Percentiles rank a stretch among this genome's conserved stretches.
phyloP scores from a whole-genome alignment of 2,329 filamentous ascomycete genomes.

The Alternaria gaisen region DNA sequence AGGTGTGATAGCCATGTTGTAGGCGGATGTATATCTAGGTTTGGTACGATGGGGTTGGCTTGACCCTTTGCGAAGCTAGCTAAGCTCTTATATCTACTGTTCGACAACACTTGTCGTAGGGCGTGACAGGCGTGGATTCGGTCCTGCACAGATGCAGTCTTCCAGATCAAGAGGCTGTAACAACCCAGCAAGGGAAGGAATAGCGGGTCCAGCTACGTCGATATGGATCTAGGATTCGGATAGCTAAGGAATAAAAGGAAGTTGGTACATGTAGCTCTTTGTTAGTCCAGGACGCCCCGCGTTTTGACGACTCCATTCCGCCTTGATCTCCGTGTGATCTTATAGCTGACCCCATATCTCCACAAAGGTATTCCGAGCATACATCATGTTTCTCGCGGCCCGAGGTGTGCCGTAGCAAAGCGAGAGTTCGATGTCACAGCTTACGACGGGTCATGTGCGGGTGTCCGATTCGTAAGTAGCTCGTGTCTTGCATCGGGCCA shows the following conservation, averaged over 20 bases:
- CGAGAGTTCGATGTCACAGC: slow-evolving; percentile 31
- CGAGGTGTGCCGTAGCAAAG: slow-evolving; percentile 45
- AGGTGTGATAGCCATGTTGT: slow-evolving; percentile 34
- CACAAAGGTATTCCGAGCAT: slow-evolving; percentile 10
- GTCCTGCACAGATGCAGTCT: slow-evolving; percentile 6
- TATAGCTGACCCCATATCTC: slow-evolving; percentile 14
- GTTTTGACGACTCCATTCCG: slow-evolving; percentile 6
- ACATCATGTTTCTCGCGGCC: slow-evolving; percentile 30
- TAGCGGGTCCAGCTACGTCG: slow-evolving; percentile 9
- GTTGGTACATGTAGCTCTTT: slow-evolving; percentile 11
- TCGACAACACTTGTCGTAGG: slow-evolving; percentile 16
- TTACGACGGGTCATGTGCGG: slow-evolving; percentile 38
- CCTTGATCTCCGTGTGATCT: slow-evolving; percentile 15
- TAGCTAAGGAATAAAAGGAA: slow-evolving; percentile 9
- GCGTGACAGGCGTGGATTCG: slow-evolving; percentile 9
- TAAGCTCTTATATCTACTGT: slow-evolving; percentile 4
- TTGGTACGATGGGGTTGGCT: neutral
- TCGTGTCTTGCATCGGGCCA: slow-evolving; percentile 35
- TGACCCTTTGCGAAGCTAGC: slow-evolving; percentile 3
- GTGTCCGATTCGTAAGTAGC: slow-evolving; percentile 15
- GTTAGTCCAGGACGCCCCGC: slow-evolving; percentile 24
- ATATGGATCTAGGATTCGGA: slow-evolving; percentile 1
- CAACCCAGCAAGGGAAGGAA: slow-evolving; percentile 10
- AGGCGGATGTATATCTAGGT: neutral
- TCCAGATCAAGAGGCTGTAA: slow-evolving; percentile 7